Base-by-base conservation (phyloP, 305 asterid species). In the Galium porrigens region DNA sequence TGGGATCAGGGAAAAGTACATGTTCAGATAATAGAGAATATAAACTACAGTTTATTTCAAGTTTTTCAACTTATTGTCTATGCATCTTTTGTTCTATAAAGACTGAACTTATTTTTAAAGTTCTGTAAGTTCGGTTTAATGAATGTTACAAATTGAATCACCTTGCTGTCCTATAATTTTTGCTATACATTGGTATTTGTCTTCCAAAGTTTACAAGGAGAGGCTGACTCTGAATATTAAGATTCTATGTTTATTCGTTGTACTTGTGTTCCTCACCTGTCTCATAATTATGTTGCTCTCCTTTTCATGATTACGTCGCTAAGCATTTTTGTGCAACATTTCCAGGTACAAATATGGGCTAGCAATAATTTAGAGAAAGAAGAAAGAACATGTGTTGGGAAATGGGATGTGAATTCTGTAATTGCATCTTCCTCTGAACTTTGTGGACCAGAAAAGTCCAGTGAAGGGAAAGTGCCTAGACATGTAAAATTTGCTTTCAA, bases 281-380 rank as follows among this genome's bases (percentile, higher is more conserved):
- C 46, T 4, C 29, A 11, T 63, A 53, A 63, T 46, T 39, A 8
- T 39, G 46, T 39, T 8, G 46, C 22, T 22, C 22, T 22, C 39
- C 7, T 34, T 5, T 34, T 34, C 9, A 34, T 61, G 14, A 62
- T 22, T 22, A 22, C 22, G 22, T 22, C 22, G 22, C 39, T 22
- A 8, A 61, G 55, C 70, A 44, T 67, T 61, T 69, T 66, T 73
- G 48, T 61, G 48, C 68, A 75, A 64, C 74, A 49, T 76, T 34
- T 68, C 63, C 72, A 92, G 99, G 89, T 92, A 25, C 99, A 89
- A 80, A 84, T 92, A 65, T 92, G 96, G 99, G 94, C 82, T 25
- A 80, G 99, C 83, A 79, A 85, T 77, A 92, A 78, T 76, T 75
- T 92, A 61, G 83, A 87, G 68, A 84, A 72, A 84, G 97, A 87